Conservation (phyloP, 169 alveolate genomes). For the Eimeria falciformis region DNA sequence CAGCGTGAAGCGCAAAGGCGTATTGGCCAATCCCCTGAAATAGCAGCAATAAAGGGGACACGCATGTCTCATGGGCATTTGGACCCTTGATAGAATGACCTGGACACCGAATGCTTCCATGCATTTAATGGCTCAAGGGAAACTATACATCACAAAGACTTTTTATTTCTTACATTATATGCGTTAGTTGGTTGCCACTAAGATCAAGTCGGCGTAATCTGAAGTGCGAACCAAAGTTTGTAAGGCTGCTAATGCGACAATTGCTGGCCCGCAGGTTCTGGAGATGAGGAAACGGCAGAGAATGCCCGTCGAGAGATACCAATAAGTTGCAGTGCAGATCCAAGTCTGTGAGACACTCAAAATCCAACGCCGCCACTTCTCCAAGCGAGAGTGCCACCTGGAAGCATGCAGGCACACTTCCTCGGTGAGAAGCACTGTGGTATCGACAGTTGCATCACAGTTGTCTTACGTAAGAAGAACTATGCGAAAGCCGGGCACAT, state of each 20-base stretch:
- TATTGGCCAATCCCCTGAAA: constrained; percentile 43
- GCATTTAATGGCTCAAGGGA: too few relatives aligned
- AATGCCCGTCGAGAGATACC: constrained; percentile 51
- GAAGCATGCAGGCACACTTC: background rate
- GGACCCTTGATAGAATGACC: too few relatives aligned
- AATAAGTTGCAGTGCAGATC: constrained; percentile 17
- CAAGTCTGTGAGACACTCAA: constrained; percentile 41
- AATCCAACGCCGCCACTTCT: constrained; percentile 65
- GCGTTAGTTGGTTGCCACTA: constrained; percentile 53
- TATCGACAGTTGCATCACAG: background rate
- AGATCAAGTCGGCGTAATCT: constrained; percentile 48
- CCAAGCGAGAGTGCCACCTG: constrained; percentile 64
- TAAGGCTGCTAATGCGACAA: constrained; percentile 44
- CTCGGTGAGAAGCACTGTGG: background rate
- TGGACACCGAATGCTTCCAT: too few relatives aligned
- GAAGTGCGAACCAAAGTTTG: constrained; percentile 59
- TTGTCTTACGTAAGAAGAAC: background rate
- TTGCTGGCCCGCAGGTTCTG: constrained; percentile 57
- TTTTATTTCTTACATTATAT: constrained; percentile 30
- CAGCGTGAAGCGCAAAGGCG: constrained; percentile 50
- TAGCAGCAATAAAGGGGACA: too few relatives aligned
- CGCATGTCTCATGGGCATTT: too few relatives aligned
- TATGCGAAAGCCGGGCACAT: background rate
- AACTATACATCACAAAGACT: too few relatives aligned
- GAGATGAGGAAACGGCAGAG: constrained; percentile 55